These are phyloP conservation scores for Blastocystis sp. DNA, from an alignment of 352 stramenopile species.

Conservation along the genomic window DNA sequence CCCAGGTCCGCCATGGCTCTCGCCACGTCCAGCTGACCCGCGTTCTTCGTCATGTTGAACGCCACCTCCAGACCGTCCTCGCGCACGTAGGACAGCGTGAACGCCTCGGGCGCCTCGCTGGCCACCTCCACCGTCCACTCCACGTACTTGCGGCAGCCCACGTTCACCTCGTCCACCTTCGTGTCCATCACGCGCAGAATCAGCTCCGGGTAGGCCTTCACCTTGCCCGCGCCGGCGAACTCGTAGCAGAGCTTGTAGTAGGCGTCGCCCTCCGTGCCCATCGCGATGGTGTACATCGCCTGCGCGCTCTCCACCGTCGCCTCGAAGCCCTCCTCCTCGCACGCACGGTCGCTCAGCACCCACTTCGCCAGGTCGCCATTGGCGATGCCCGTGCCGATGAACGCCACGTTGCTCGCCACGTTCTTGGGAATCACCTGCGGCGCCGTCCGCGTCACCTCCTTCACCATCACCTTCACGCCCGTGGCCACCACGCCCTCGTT, in stretches of 20 bases:
- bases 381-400: background rate
- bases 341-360: constrained; percentile 10
- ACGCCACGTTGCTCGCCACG: constrained; percentile 10
- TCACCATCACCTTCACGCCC: constrained; percentile 21
- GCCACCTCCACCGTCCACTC: constrained; percentile 47
- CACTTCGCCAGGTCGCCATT: constrained; percentile 20
- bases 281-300: constrained; percentile 20
- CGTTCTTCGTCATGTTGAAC: constrained; percentile 1
- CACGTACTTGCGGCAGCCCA: constrained; percentile 61
- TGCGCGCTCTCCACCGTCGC: background rate
- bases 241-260: constrained; percentile 60
- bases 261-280: background rate
- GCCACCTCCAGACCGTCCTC: background rate
- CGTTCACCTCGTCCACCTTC: background rate
- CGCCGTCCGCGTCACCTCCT: constrained; percentile 31
- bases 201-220: constrained; percentile 37
- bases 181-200: constrained; percentile 31
- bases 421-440: constrained; percentile 28
- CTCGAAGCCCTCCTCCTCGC: background rate
- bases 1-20: constrained; percentile 15
- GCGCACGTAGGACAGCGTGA: constrained; percentile 14
- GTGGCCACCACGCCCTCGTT: constrained; percentile 13
- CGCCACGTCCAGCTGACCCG: constrained; percentile 9
- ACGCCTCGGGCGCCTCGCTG: background rate
- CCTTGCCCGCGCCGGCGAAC: background rate